Base-by-base conservation (phyloP, 1,284 basidiomycete species). In the Ceratobasidium sp. region DNA sequence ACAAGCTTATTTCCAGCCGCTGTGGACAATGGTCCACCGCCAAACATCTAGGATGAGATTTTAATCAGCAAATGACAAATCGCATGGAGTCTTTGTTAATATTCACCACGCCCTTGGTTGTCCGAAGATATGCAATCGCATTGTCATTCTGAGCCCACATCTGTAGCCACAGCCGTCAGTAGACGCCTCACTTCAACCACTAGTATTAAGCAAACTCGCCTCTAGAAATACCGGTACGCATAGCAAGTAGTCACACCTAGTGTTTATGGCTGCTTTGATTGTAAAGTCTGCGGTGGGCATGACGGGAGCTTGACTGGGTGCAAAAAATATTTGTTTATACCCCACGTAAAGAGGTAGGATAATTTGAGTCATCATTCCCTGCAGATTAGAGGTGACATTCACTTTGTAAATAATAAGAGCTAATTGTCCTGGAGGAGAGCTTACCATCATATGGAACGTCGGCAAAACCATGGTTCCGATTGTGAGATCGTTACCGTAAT, bases 211-310 rank as follows among this genome's bases (percentile, higher is more conserved):
- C 13, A 22, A 6, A 64, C 69, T 35, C 40, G 62, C 72, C 56
- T 72, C 72, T 0, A 69, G 35, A 47, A 71, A 69, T 8, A 42
- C 58, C 1, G 72, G 72, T 2, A 71, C 57, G 43, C 69, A 40
- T 17, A 72, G 29, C 0, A 70, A 3, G 31, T 52, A 54, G 2
- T 34, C 25, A 15, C 52, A 56, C 34, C 56, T 42, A n/a, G 50
- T 43, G 0, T 7, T 42, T 0, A 20, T 35, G 3, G 68, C 22
- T 7, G 43, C 64, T 25, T 69, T 22, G 20, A 72, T 29, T 15
- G 69, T 70, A 27, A 35, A 35, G 1, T 69, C 43, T 15, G 72
- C 52, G 27, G 69, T 69, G 4, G 72, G 69, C 4, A 72, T 13
- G 0, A 43, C 53, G 8, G 71, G 64, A 8, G 50, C 25, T 17